A percentile compares a stretch with the other conserved stretches of the same genome.
phyloP scores from a whole-genome alignment of 2,329 filamentous ascomycete species.

The Grosmannia serpens region DNA sequence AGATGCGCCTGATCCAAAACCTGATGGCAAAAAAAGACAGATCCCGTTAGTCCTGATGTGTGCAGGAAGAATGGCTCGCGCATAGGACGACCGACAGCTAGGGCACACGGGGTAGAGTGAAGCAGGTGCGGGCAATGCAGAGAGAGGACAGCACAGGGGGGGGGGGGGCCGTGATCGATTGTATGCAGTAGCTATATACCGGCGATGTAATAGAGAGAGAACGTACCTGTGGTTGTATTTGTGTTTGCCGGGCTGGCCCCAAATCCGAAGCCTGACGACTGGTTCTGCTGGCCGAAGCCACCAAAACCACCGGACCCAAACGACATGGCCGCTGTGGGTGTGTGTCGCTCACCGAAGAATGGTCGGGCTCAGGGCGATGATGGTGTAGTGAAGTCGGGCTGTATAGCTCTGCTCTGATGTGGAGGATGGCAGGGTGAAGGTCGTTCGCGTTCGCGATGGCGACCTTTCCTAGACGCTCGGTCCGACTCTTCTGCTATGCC shows the following conservation, averaged over 20 bases:
- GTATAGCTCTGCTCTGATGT: not conserved
- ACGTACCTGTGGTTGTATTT: slow-evolving; percentile 41
- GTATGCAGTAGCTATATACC: not conserved
- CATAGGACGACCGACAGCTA: not conserved
- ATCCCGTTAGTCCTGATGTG: slow-evolving; percentile 13
- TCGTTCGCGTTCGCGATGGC: not conserved
- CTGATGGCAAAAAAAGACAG: slow-evolving; percentile 7
- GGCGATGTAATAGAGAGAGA: not conserved
- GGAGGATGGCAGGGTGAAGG: not conserved
- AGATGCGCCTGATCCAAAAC: slow-evolving; percentile 25
- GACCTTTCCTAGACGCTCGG: not conserved
- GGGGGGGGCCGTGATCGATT: not conserved
- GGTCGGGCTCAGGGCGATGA: not conserved
- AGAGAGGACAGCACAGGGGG: slow-evolving; percentile 6
- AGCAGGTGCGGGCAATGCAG: not conserved
- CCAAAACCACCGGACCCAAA: slow-evolving; percentile 39
- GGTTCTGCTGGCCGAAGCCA: slow-evolving; percentile 50
- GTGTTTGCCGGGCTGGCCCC: slow-evolving; percentile 31
- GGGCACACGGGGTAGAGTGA: slow-evolving; percentile 4
- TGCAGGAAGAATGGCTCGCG: slow-evolving; percentile 1
- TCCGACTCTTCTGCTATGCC: not conserved
- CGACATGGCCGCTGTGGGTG: slow-evolving; percentile 33
- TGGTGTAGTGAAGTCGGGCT: not conserved
- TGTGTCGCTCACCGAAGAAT: not conserved
- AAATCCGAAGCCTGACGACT: slow-evolving; percentile 43